Percentiles rank a stretch among this genome's conserved stretches.
phyloP scores from a whole-genome alignment of 2,329 filamentous ascomycete species.

The Nigrospora osmanthi region DNA sequence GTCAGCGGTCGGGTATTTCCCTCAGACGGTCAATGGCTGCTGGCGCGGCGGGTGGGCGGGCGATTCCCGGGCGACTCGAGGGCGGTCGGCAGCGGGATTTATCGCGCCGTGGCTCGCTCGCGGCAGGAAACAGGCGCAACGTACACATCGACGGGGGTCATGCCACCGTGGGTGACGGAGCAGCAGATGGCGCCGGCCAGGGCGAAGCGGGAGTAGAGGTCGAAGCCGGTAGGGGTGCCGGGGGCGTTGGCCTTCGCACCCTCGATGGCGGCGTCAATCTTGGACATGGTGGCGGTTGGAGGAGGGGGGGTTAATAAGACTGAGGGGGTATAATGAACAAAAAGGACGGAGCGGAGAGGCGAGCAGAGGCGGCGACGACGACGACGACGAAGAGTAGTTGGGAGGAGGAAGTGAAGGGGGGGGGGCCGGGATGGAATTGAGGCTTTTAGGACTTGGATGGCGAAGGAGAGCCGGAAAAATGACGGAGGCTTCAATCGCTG shows the following conservation, averaged over 20 bases:
- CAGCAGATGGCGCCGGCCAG: slow-evolving; percentile 97
- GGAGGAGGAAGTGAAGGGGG: neutral
- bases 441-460: slow-evolving; percentile 1
- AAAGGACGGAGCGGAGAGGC: neutral
- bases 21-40: too few species aligned
- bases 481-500: neutral
- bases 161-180: slow-evolving; percentile 91
- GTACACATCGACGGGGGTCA: slow-evolving; percentile 99
- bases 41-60: too few species aligned
- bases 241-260: slow-evolving; percentile 17
- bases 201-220: slow-evolving; percentile 91
- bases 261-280: slow-evolving; percentile 10
- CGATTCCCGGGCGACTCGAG: too few species aligned
- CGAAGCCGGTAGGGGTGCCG: slow-evolving; percentile 14
- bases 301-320: too few species aligned
- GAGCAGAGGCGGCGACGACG: neutral
- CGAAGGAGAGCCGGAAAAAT: neutral
- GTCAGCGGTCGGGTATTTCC: neutral
- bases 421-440: neutral
- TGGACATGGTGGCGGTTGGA: neutral
- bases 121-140: slow-evolving; percentile 29
- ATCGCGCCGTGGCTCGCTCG: too few species aligned
- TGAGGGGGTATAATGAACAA: neutral
- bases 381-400: neutral
- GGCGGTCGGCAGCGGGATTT: too few species aligned